phyloP scores from a whole-genome alignment of 2,329 filamentous ascomycete species.

The Orbilia quercus region DNA sequence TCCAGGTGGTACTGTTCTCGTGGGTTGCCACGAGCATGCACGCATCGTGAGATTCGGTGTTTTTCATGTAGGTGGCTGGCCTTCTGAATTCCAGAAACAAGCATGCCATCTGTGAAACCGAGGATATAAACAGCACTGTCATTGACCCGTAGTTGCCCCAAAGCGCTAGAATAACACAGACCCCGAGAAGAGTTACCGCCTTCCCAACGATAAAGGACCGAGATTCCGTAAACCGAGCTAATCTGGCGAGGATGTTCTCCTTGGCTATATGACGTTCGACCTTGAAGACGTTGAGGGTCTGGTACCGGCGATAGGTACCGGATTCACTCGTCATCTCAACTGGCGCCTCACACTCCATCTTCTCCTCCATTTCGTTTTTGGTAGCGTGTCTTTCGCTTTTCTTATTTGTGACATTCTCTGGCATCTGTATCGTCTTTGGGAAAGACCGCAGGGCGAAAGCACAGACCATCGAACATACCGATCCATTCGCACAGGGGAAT shows the following conservation, averaged over 20 bases:
- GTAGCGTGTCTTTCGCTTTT: background rate
- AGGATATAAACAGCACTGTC: constrained; percentile 53
- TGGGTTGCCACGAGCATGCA: constrained; percentile 60
- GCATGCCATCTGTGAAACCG: constrained; percentile 57
- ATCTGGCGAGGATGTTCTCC: background rate
- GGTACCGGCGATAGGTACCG: constrained; percentile 2
- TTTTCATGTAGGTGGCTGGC: constrained; percentile 58
- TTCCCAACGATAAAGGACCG: constrained; percentile 14
- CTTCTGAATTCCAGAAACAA: constrained; percentile 41
- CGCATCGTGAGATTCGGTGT: constrained; percentile 60
- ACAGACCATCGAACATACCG: constrained; percentile 56
- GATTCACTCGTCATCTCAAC: background rate
- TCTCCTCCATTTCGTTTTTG: no score
- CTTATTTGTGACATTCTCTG: constrained; percentile 3
- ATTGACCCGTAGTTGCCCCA: constrained; percentile 58
- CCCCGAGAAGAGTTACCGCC: constrained; percentile 2
- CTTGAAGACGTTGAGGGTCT: constrained; percentile 13
- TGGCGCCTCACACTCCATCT: background rate
- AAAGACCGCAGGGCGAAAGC: constrained; percentile 23
- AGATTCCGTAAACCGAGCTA: constrained; percentile 1
- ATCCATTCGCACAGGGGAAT: constrained; percentile 60
- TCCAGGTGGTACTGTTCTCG: constrained; percentile 60
- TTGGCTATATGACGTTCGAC: background rate
- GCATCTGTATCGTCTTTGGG: background rate
- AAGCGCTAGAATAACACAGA: constrained; percentile 49